phyloP scores from a whole-genome alignment of 2,329 filamentous ascomycete genomes.

The Fusarium sp. region DNA sequence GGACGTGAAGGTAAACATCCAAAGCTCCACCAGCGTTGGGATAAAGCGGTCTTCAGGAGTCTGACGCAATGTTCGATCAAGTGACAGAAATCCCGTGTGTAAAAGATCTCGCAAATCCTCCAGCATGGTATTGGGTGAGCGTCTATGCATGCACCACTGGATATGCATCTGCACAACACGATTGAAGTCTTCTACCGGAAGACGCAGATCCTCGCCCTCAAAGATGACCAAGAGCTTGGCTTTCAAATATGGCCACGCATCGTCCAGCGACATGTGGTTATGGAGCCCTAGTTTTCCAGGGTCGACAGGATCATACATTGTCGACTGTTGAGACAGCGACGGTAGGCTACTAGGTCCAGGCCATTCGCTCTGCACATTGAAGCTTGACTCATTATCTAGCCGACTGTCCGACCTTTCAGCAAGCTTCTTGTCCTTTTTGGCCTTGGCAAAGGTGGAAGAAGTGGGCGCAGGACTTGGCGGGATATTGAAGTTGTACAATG shows the following conservation, averaged over 20 bases:
- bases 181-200: slow-evolving; percentile 89
- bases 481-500: slow-evolving; percentile 81
- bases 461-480: slow-evolving; percentile 77
- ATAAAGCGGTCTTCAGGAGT: slow-evolving; percentile 90
- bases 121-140: slow-evolving; percentile 75
- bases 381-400: slow-evolving; percentile 64
- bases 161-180: slow-evolving; percentile 82
- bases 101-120: slow-evolving; percentile 83
- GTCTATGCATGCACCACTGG: slow-evolving; percentile 79
- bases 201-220: slow-evolving; percentile 80
- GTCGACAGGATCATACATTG: slow-evolving; percentile 66
- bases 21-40: slow-evolving; percentile 89
- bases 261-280: slow-evolving; percentile 77
- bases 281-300: slow-evolving; percentile 68
- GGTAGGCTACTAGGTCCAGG: slow-evolving; percentile 65
- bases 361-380: slow-evolving; percentile 61
- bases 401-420: slow-evolving; percentile 70
- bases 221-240: slow-evolving; percentile 82
- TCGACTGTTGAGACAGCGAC: slow-evolving; percentile 57
- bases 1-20: slow-evolving; percentile 91
- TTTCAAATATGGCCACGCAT: slow-evolving; percentile 85
- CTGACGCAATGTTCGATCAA: slow-evolving; percentile 84
- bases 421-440: slow-evolving; percentile 87
- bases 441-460: slow-evolving; percentile 78
- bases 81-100: slow-evolving; percentile 82